Base-by-base conservation (phyloP, 257 asterid species). In the Solanum raphanifolium region DNA sequence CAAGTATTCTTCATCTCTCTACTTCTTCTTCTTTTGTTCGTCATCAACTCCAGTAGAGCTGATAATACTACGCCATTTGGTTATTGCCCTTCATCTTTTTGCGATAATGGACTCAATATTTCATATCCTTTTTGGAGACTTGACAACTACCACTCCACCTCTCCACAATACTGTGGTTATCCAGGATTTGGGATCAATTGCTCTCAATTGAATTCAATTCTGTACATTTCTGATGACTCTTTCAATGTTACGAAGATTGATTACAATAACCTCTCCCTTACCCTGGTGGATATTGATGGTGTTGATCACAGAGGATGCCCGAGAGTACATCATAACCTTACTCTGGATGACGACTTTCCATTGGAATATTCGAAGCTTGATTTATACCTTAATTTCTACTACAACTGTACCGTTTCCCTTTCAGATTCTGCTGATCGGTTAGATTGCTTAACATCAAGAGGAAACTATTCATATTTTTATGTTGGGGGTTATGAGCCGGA, bases 51-150 rank as follows among this genome's bases (percentile, higher is more conserved):
- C 23, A 16, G 27, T 41, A 35, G 21, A 62, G 35, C 74, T 36
- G 27, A 85, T 60, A 20, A 43, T 35, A 21, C 4, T 36, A n/a
- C 23, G 1, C 0, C 35, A 1, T n/a, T 4, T 76, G 38, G 41
- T 15, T 3, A 39, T 10, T 85, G 46, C 13, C 83, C 62, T 85
- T 41, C 74, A 29, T 72, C 34, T 72, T 11, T 29, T 4, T 68
- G 83, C 25, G 4, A 31, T 20, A 12, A 31, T 29, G 20, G 27
- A 18, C 7, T 2, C 2, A 21, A 4, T 5, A 31, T 85, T 69
- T 46, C 62, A 1, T 85, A 58, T 46, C 87, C 87, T 5, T 85
- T 85, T 46, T 85, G 87, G 87, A 71, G 36, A 11, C 39, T 68
- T 13, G 87, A 85, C 7, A 6, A 10, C 5, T n/a, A 38, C 35